Evolutionary conservation across 129 eudicot species (phyloP).

Genomic region (Logfia minima): DNA sequence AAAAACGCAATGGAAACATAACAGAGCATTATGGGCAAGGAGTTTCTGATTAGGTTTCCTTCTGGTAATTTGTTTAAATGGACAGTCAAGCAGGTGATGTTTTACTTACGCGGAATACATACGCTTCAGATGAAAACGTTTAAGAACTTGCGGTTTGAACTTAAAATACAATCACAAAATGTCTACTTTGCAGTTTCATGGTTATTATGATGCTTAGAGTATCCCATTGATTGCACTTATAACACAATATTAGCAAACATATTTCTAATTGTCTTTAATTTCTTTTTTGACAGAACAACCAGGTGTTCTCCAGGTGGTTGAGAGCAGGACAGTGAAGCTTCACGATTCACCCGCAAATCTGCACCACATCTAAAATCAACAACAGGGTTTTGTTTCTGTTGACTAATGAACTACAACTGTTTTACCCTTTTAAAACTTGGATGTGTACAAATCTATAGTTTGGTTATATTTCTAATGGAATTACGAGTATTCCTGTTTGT

Average conservation of each 20-base stretch:
- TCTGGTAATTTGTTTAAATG: too few relatives aligned
- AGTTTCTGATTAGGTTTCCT: too few relatives aligned
- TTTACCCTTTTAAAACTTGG: background rate
- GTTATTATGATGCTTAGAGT: background rate
- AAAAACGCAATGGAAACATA: background rate
- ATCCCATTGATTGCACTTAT: background rate
- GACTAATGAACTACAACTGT: background rate
- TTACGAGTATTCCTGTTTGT: background rate
- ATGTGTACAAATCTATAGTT: background rate
- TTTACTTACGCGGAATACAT: too few relatives aligned
- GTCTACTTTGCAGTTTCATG: background rate
- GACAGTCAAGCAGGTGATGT: too few relatives aligned
- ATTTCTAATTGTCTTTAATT: background rate
- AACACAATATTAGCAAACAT: background rate
- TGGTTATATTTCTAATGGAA: background rate
- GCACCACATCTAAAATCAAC: slow-evolving; percentile 18
- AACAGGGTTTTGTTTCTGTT: background rate
- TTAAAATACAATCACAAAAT: too few relatives aligned
- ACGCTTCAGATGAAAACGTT: too few relatives aligned
- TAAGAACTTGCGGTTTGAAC: too few relatives aligned
- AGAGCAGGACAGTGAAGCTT: slow-evolving; percentile 32
- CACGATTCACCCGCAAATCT: slow-evolving; percentile 28
- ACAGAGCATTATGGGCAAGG: too few relatives aligned
- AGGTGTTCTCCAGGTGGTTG: slow-evolving; percentile 40
- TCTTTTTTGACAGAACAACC: slow-evolving; percentile 28